Base-by-base conservation (phyloP, 805 yeast species). In the Yamadazyma nakazawae region DNA sequence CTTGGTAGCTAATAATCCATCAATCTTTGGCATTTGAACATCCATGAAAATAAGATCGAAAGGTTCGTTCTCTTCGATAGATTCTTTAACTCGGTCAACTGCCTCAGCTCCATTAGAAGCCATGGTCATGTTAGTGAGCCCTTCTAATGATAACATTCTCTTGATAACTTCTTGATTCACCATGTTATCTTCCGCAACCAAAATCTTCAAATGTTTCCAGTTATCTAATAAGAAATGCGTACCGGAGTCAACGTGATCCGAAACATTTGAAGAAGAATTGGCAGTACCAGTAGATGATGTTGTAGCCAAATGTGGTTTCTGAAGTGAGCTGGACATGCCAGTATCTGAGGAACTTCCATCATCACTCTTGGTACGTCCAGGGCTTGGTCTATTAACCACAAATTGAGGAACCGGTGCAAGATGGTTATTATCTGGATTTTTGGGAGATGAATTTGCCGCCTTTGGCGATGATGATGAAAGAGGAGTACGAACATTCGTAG, bases 101-200 rank as follows among this genome's bases (percentile, higher is more conserved):
- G 97, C 97, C 51, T 91, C 97, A 31, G 80, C 80, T 16, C 99
- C 99, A 65, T 94, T 96, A 53, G 86, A 81, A 0, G 97, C 97
- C 60, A 92, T 69, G 2, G 81, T 80, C 37, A 94, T 76, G 52
- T 82, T 78, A 1, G 64, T 67, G 49, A 87, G 78, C 0, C 96
- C 96, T 67, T 94, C 97, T 17, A 94, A 68, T 43, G 76, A 78
- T 50, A 94, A 71, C 97, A 94, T 91, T 44, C 98, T 71, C 56
- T 78, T 81, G 60, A 92, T 87, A 17, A 94, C 97, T 66, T 91
- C 96, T 63, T 92, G 98, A 61, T 94, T 94, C 9, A 94, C 97
- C 54, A 77, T 70, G 59, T 94, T 94, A 59, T 94, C 99, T 60
- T 94, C 99, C 0, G 97, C 98, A 13, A 94, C 92, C 40, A 94